These are phyloP conservation scores for Skeletonema grethae DNA, from an alignment of 108 stramenopile genomes.

Conservation along the genomic window DNA sequence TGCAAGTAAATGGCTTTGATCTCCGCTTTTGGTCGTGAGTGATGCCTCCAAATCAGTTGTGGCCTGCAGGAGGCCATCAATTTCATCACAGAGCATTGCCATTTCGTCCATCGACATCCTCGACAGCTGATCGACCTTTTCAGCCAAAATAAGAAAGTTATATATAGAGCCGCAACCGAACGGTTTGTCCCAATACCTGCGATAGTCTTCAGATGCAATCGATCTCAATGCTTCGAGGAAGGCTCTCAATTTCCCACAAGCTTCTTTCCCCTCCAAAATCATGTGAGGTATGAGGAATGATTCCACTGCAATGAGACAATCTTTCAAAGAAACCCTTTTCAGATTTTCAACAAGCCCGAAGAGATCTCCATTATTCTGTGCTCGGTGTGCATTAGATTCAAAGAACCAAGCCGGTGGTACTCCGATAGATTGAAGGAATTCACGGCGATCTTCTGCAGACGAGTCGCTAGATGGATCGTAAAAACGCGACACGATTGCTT, in stretches of 20 bases:
- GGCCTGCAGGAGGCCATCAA: slow-evolving; percentile 27
- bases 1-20: slow-evolving; percentile 8
- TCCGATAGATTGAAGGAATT: slow-evolving; percentile 58
- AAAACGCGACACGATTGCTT: slow-evolving; percentile 56
- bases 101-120: slow-evolving; percentile 9
- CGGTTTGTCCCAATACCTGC: slow-evolving; percentile 25
- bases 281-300: slow-evolving; percentile 60
- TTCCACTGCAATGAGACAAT: slow-evolving; percentile 52
- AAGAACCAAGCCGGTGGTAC: slow-evolving; percentile 70
- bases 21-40: background rate
- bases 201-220: slow-evolving; percentile 15
- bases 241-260: slow-evolving; percentile 12
- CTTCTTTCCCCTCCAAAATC: slow-evolving; percentile 52
- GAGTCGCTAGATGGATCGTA: slow-evolving; percentile 38
- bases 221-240: slow-evolving; percentile 27
- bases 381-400: slow-evolving; percentile 60
- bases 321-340: slow-evolving; percentile 29
- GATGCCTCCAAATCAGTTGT: slow-evolving; percentile 22
- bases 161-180: slow-evolving; percentile 28
- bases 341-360: slow-evolving; percentile 52
- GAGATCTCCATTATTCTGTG: slow-evolving; percentile 42
- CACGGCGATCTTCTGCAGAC: slow-evolving; percentile 18
- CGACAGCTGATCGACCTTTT: slow-evolving; percentile 28
- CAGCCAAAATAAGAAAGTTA: slow-evolving; percentile 23
- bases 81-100: slow-evolving; percentile 19